phyloP scores from a whole-genome alignment of 805 yeast species.

The Sugiyamaella boreocaroliniensis region DNA sequence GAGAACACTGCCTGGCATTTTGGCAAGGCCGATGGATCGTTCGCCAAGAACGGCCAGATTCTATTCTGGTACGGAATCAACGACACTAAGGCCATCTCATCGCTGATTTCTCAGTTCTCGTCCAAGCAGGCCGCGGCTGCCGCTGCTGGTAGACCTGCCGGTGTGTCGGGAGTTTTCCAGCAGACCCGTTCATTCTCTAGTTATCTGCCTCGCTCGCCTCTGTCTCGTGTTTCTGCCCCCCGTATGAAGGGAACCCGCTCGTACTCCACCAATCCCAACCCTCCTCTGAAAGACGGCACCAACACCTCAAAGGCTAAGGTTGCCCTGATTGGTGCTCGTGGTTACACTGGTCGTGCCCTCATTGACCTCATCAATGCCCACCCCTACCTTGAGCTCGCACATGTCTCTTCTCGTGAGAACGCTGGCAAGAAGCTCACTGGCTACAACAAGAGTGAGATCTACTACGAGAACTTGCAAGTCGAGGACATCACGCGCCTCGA shows the following conservation, averaged over 20 bases:
- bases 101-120: slow-evolving; percentile 52
- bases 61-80: slow-evolving; percentile 91
- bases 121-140: slow-evolving; percentile 13
- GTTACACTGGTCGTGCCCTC: slow-evolving; percentile 91
- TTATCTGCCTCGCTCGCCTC: slow-evolving; percentile 9
- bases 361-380: slow-evolving; percentile 81
- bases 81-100: slow-evolving; percentile 53
- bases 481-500: slow-evolving; percentile 82
- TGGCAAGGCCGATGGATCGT: slow-evolving; percentile 89
- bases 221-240: slow-evolving; percentile 3
- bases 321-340: slow-evolving; percentile 97
- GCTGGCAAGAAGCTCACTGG: slow-evolving; percentile 82
- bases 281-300: slow-evolving; percentile 60
- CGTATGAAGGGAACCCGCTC: slow-evolving; percentile 9
- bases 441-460: slow-evolving; percentile 72
- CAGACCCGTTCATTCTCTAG: slow-evolving; percentile 23
- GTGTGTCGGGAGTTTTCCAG: slow-evolving; percentile 17
- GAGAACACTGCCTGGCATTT: slow-evolving; percentile 89
- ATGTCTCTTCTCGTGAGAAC: slow-evolving; percentile 94
- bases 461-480: slow-evolving; percentile 77
- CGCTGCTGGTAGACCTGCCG: slow-evolving; percentile 1
- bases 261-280: slow-evolving; percentile 49
- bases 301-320: slow-evolving; percentile 62
- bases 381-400: slow-evolving; percentile 79
- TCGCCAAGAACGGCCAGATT: slow-evolving; percentile 78